Evolutionary conservation across 2,329 filamentous ascomycete genomes (phyloP), one percentile per base, ranked within the genome.

Genomic region (Aspergillus uvarum): DNA sequence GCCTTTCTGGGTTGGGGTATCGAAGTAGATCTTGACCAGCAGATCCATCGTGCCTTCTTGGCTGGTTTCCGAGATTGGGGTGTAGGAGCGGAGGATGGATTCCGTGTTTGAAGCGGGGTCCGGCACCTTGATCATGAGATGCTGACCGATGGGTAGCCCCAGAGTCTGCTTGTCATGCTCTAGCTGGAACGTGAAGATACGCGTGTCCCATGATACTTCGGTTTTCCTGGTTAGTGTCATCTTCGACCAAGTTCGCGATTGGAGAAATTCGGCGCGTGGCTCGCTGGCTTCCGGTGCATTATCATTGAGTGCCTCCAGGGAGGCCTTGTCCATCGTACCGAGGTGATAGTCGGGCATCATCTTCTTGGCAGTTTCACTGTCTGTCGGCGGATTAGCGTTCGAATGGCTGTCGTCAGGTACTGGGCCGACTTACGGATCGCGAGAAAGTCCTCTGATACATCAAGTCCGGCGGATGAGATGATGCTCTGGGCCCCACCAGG

Each of bases 291-390:
- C 71, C 59, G 80, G 73, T 1, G 76, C 75, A 14, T 78, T 73
- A 26, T 77, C 77, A 57, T 79, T 78, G 2, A 95, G 81, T 0
- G 80, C 71, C 44, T 81, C 78, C 5, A 81, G 80, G 1, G 87
- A 85, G 21, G 80, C 79, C 64, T 86, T 79, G 66, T 90, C 85
- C 12, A 96, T 83, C 0, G 86, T 87, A 54, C 93, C 93, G 65
- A 97, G 87, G 74, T 97, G 92, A 71, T 96, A 96, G 49, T 83
- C 77, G 11, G 85, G 83, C 89, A 97, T 92, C 92, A 96, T 96
- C 19, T 83, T 84, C 77, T 96, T 96, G 35, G 93, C 93, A 16
- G 90, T 96, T 78, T 96, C 92, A 72, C 89, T 93, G 74, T 96
- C 91, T 94, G 70, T 59, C n/a, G 11, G n/a, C 8, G n/a, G 51